Percentiles rank a stretch among this genome's conserved stretches.
Conservation (phyloP, 164 flowering plant genomes). For the Chloranthus sessilifolius region DNA sequence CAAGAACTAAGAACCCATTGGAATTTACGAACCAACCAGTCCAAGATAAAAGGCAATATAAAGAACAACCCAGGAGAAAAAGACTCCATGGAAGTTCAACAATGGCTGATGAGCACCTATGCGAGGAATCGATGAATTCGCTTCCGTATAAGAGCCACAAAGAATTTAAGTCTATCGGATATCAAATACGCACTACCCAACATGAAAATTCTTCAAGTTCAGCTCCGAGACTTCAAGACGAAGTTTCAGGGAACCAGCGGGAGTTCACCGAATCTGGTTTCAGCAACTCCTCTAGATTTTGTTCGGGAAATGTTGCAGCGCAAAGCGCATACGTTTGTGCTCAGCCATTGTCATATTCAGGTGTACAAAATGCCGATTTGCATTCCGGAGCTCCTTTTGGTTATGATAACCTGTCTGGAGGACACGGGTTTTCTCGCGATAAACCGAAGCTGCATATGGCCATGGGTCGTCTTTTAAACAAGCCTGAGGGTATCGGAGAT, state of each 20-base stretch:
- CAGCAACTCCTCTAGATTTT: slow-evolving; percentile 22
- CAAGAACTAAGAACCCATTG: no score
- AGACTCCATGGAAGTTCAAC: slow-evolving; percentile 23
- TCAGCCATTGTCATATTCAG: slow-evolving; percentile 33
- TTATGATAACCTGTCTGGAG: slow-evolving; percentile 26
- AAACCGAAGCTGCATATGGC: slow-evolving; percentile 25
- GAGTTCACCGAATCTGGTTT: slow-evolving; percentile 24
- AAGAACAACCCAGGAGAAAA: slow-evolving; percentile 28
- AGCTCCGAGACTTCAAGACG: slow-evolving; percentile 26
- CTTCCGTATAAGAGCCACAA: slow-evolving; percentile 41
- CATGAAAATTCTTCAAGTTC: slow-evolving; percentile 25
- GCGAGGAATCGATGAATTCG: slow-evolving; percentile 19
- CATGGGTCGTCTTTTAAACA: slow-evolving; percentile 20
- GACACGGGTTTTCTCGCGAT: slow-evolving; percentile 21
- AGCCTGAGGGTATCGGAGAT: slow-evolving; percentile 21
- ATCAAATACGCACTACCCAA: slow-evolving; percentile 21
- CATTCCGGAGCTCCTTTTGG: slow-evolving; percentile 23
- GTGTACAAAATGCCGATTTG: slow-evolving; percentile 27
- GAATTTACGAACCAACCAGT: slow-evolving; percentile 9
- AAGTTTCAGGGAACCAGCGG: slow-evolving; percentile 18
- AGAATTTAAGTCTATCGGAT: slow-evolving; percentile 17
- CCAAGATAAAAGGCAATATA: slow-evolving; percentile 26
- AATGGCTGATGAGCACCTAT: slow-evolving; percentile 17
- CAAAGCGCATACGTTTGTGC: slow-evolving; percentile 43
- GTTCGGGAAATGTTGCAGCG: slow-evolving; percentile 26